Percentiles rank a stretch among this genome's conserved stretches.
Evolutionary conservation across 2,329 filamentous ascomycete genomes (phyloP).

Genomic region (Colletotrichum destructivum): DNA sequence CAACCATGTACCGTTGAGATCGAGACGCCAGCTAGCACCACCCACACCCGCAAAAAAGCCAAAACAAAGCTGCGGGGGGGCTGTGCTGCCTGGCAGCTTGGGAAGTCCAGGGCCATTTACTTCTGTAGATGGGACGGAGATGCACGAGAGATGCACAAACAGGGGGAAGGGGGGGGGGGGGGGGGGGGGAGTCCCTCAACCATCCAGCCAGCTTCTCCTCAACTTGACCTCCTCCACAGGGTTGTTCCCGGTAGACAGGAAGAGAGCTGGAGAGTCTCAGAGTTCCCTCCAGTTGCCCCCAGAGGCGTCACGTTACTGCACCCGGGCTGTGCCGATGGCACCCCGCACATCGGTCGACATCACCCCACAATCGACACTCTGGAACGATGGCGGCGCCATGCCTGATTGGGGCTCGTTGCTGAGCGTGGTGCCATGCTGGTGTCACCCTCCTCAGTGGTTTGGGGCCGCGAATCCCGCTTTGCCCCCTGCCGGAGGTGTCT

Average conservation of each 20-base stretch:
- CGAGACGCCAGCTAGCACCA: neutral
- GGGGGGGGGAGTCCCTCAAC: conserved; percentile 17
- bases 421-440: conserved; percentile 39
- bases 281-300: neutral
- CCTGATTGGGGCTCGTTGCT: conserved; percentile 33
- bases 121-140: neutral
- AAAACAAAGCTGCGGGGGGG: conserved; percentile 19
- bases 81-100: conserved; percentile 10
- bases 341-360: conserved; percentile 41
- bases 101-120: conserved; percentile 10
- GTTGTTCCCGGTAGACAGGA: neutral
- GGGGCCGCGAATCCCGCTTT: conserved; percentile 38
- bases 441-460: conserved; percentile 25
- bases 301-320: conserved; percentile 32
- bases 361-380: conserved; percentile 42
- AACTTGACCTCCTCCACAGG: neutral
- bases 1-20: neutral
- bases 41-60: neutral
- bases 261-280: neutral
- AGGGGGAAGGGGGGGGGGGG: conserved; percentile 20
- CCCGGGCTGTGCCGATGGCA: conserved; percentile 41
- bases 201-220: neutral
- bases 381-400: conserved; percentile 39
- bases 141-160: conserved; percentile 27
- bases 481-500: conserved; percentile 31